Conservation (phyloP, 306 rosid genomes). For the Cucurbita ficifolia region DNA sequence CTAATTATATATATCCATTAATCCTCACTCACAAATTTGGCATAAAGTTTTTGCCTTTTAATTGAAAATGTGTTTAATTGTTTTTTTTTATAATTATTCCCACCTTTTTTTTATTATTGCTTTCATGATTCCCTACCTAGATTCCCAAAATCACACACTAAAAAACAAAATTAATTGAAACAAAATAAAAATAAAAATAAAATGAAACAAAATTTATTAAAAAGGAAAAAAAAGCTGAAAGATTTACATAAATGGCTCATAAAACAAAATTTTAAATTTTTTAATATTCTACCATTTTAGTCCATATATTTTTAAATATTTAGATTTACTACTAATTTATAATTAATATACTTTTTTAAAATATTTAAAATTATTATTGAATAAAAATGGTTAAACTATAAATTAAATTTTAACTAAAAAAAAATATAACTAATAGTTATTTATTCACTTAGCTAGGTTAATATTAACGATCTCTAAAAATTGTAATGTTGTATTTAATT, state of each 20-base stretch:
- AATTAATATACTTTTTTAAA: no score
- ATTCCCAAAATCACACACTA: neutral
- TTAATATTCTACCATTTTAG: no score
- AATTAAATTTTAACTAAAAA: no score
- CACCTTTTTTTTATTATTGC: neutral
- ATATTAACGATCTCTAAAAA: no score
- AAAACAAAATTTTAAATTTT: no score
- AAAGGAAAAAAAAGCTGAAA: neutral
- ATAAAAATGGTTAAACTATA: no score
- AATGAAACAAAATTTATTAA: neutral
- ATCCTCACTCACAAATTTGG: neutral
- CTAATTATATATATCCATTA: neutral
- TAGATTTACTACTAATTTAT: no score
- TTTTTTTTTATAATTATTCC: neutral
- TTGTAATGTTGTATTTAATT: no score
- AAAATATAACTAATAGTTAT: no score
- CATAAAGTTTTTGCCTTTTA: conserved; percentile 5
- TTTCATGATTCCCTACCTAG: conserved; percentile 3
- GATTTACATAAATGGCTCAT: conserved; percentile 1
- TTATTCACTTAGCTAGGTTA: no score
- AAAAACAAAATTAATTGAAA: neutral
- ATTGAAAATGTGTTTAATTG: neutral
- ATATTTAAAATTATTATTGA: no score
- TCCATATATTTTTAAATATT: no score
- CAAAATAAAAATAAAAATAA: neutral